phyloP scores from a whole-genome alignment of 2,329 filamentous ascomycete species.

The Trichoderma brevicompactum region DNA sequence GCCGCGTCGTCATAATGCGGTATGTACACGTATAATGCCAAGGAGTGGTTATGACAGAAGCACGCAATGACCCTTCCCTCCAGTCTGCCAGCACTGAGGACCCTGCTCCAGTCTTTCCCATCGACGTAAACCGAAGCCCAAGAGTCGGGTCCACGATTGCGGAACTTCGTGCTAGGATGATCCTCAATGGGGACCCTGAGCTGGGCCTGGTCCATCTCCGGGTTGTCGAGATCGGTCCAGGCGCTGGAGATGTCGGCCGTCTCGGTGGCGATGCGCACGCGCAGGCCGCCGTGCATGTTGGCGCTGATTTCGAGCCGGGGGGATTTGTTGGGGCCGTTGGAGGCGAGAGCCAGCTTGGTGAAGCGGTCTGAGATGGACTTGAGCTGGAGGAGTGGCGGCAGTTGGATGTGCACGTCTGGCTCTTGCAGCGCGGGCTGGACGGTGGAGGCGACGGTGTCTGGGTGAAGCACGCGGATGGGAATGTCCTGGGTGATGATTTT shows the following conservation, averaged over 20 bases:
- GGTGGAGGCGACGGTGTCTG: slow-evolving; percentile 84
- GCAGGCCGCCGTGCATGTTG: slow-evolving; percentile 91
- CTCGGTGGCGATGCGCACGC: slow-evolving; percentile 80
- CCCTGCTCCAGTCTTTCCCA: slow-evolving; percentile 89
- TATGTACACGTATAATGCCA: slow-evolving; percentile 84
- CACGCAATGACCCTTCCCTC: slow-evolving; percentile 93
- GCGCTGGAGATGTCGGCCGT: slow-evolving; percentile 81
- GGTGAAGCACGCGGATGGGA: slow-evolving; percentile 86
- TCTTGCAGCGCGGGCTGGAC: slow-evolving; percentile 90
- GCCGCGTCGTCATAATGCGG: slow-evolving; percentile 68
- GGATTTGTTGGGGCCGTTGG: slow-evolving; percentile 45
- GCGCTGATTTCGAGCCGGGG: slow-evolving; percentile 84
- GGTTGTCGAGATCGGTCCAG: slow-evolving; percentile 86
- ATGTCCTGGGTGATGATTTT: slow-evolving; percentile 95
- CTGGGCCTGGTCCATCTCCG: slow-evolving; percentile 79
- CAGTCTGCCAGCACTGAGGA: slow-evolving; percentile 88
- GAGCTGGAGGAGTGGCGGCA: slow-evolving; percentile 84
- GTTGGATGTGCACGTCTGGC: slow-evolving; percentile 89
- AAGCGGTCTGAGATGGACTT: slow-evolving; percentile 96
- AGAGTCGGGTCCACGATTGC: slow-evolving; percentile 73
- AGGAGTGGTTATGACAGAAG: slow-evolving; percentile 77
- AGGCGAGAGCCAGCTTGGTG: slow-evolving; percentile 75
- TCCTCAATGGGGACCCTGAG: slow-evolving; percentile 73
- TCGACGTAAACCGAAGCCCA: slow-evolving; percentile 93
- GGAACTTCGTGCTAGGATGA: slow-evolving; percentile 81